Percentiles rank a stretch among this genome's conserved stretches.
Evolutionary conservation across 345 rosid genomes (phyloP).

Genomic region (Hibiscus syriacus): DNA sequence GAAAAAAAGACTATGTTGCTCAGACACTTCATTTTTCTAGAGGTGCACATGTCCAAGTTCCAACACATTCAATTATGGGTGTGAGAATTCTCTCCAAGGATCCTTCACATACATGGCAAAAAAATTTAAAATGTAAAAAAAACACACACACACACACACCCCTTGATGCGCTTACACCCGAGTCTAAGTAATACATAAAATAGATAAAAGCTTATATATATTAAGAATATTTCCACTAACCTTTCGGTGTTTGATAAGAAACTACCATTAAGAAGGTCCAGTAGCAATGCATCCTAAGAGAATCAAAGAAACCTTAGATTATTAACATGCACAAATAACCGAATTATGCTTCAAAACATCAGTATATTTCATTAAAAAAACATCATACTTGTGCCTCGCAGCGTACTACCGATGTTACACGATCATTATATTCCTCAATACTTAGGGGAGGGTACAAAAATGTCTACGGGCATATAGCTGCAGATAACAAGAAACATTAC

Average conservation of each 20-base stretch:
- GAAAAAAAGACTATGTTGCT: neutral
- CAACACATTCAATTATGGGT: too few relatives aligned
- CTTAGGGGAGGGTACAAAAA: slow-evolving; percentile 71
- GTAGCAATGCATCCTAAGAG: slow-evolving; percentile 75
- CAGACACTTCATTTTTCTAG: neutral
- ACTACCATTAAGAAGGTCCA: slow-evolving; percentile 58
- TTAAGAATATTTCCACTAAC: slow-evolving; percentile 27
- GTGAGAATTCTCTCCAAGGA: neutral
- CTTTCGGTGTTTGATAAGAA: slow-evolving; percentile 66
- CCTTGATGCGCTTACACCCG: neutral
- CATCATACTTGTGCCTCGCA: slow-evolving; percentile 82
- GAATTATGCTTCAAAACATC: neutral
- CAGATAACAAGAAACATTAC: slow-evolving; percentile 18
- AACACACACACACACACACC: too few relatives aligned
- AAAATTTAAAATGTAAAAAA: neutral
- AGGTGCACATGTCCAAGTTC: neutral
- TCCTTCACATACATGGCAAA: neutral
- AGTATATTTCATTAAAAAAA: slow-evolving; percentile 7
- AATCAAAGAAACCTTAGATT: slow-evolving; percentile 14
- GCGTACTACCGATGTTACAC: slow-evolving; percentile 75
- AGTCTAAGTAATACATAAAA: neutral
- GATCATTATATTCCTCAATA: slow-evolving; percentile 74
- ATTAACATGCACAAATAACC: neutral
- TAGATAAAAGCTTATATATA: neutral
- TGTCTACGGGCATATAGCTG: slow-evolving; percentile 83